These are phyloP conservation scores for Globisporangium orthogonon DNA, from an alignment of 352 stramenopile species.

Conservation along the genomic window DNA sequence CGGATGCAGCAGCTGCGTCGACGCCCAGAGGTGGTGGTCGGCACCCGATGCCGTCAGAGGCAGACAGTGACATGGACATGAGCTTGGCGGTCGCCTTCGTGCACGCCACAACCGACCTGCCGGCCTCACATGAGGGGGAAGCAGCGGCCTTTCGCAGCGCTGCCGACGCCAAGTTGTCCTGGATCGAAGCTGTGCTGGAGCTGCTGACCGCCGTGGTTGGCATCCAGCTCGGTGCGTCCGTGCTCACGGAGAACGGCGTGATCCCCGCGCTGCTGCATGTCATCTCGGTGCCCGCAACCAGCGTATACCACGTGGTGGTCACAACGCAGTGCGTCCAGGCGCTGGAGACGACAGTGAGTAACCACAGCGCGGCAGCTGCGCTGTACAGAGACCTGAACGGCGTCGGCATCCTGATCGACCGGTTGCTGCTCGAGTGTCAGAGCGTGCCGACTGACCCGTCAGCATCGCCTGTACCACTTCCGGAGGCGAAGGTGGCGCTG, in stretches of 20 bases:
- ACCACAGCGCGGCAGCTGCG: conserved; percentile 50
- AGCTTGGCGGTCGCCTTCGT: conserved; percentile 83
- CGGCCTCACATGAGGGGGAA: conserved; percentile 61
- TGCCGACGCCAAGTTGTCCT: conserved; percentile 54
- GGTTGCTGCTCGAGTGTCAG: conserved; percentile 49
- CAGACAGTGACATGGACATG: conserved; percentile 86
- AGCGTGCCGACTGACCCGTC: conserved; percentile 17
- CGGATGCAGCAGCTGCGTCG: conserved; percentile 4
- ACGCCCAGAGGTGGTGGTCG: not conserved
- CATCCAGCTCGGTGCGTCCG: conserved; percentile 64
- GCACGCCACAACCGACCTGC: conserved; percentile 71
- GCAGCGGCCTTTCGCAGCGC: conserved; percentile 51
- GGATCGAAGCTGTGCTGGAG: conserved; percentile 74
- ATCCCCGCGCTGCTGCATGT: conserved; percentile 74
- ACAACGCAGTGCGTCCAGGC: conserved; percentile 80
- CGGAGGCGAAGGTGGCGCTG: conserved; percentile 59
- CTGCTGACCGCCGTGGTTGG: conserved; percentile 68
- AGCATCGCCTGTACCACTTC: conserved; percentile 5
- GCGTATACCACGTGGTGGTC: conserved; percentile 55
- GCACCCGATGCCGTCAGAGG: conserved; percentile 11
- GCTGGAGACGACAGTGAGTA: conserved; percentile 78
- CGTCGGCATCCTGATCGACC: conserved; percentile 79
- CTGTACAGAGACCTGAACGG: conserved; percentile 84
- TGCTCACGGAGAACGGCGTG: conserved; percentile 82
- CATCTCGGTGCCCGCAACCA: conserved; percentile 51